phyloP scores from a whole-genome alignment of 345 rosid species.

The Durio zibethinus region DNA sequence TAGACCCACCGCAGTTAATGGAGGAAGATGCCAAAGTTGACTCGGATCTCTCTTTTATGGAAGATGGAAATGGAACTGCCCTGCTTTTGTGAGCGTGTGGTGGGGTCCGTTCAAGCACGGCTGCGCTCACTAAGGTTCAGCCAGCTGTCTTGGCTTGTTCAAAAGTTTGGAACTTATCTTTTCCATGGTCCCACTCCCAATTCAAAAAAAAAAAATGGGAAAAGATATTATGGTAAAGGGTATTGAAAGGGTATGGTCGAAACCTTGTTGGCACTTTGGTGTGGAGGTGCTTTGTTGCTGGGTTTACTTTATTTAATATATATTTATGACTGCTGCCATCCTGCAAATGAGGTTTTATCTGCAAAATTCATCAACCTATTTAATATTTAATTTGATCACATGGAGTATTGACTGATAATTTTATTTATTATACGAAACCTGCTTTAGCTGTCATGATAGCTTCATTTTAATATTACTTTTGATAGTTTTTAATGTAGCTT shows the following conservation, averaged over 20 bases:
- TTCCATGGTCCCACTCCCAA: constrained; percentile 12
- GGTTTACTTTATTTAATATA: not conserved
- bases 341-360: not conserved
- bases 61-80: not conserved
- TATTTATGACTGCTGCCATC: not conserved
- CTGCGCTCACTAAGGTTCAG: not conserved
- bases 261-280: not conserved
- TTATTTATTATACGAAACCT: not conserved
- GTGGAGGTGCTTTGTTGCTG: constrained; percentile 1
- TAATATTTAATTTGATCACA: not conserved
- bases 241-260: no score
- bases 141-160: constrained; percentile 13
- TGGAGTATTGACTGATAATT: constrained; percentile 11
- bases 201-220: not conserved
- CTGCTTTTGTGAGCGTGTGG: not conserved
- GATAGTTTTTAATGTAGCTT: not conserved
- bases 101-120: constrained; percentile 23
- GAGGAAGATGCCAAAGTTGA: constrained; percentile 19
- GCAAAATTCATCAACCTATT: constrained; percentile 7
- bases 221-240: no score
- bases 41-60: not conserved
- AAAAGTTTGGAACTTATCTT: constrained; percentile 32
- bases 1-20: constrained; percentile 6
- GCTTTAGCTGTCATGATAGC: not conserved
- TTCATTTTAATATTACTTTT: not conserved